Percentiles rank a stretch among this genome's conserved stretches.
Evolutionary conservation across 2,329 filamentous ascomycete genomes (phyloP).

Genomic region (Trichoderma breve): DNA sequence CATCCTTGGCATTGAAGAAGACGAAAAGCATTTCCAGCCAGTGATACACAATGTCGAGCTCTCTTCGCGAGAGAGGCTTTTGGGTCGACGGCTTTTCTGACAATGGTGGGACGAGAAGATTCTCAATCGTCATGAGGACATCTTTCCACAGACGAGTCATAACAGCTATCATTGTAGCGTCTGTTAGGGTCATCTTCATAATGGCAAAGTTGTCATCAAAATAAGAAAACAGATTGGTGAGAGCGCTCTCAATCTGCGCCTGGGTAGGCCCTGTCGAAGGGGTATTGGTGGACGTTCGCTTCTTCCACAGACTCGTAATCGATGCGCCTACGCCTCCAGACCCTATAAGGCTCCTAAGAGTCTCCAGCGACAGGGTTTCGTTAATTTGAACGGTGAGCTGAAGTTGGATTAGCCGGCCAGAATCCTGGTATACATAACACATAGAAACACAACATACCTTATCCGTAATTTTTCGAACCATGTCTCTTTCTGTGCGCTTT

Average conservation of each 20-base stretch:
- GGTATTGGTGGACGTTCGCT: conserved; percentile 53
- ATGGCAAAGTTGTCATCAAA: conserved; percentile 99
- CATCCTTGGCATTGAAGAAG: conserved; percentile 93
- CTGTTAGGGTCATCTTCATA: conserved; percentile 94
- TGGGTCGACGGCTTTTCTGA: conserved; percentile 93
- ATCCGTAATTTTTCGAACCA: conserved; percentile 97
- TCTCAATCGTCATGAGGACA: conserved; percentile 86
- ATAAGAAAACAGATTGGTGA: conserved; percentile 85
- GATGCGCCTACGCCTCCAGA: conserved; percentile 67
- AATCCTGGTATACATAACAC: background rate
- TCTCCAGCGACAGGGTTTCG: conserved; percentile 78
- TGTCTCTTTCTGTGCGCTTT: conserved; percentile 94
- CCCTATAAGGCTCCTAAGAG: conserved; percentile 71
- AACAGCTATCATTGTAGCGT: conserved; percentile 95
- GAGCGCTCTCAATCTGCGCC: conserved; percentile 73
- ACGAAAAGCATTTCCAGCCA: conserved; percentile 89
- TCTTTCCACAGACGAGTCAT: conserved; percentile 99
- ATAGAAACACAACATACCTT: conserved; percentile 61
- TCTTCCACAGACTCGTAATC: conserved; percentile 68
- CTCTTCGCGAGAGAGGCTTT: conserved; percentile 76
- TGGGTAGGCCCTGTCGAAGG: conserved; percentile 63
- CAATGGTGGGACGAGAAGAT: conserved; percentile 83
- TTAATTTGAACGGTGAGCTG: conserved; percentile 92
- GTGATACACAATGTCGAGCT: conserved; percentile 91
- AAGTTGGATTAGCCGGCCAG: background rate